Conservation (phyloP, 352 stramenopile species). For the Globisporangium okanoganense region DNA sequence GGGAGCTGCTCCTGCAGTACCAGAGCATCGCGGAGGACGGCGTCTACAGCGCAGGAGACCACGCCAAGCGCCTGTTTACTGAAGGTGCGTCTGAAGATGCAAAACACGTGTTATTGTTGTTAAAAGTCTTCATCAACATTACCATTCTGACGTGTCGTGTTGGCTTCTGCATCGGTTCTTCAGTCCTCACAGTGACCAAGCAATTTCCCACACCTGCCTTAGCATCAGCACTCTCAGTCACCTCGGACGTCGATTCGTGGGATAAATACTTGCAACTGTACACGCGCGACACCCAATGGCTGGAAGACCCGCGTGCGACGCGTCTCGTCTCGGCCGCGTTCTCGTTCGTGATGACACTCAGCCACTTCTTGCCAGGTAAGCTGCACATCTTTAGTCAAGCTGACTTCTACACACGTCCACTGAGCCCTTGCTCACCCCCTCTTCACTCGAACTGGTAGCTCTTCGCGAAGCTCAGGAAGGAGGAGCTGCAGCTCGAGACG, state of each 20-base stretch:
- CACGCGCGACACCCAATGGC: conserved; percentile 22
- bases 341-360: conserved; percentile 68
- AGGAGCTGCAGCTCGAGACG: conserved; percentile 13
- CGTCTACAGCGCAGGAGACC: conserved; percentile 27
- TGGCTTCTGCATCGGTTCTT: not conserved
- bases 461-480: not conserved
- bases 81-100: conserved; percentile 22
- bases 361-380: conserved; percentile 33
- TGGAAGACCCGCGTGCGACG: conserved; percentile 29
- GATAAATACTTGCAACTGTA: conserved; percentile 42
- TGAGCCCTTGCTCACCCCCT: not conserved
- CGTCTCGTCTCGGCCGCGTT: conserved; percentile 63
- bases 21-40: conserved; percentile 39
- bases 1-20: conserved; percentile 35
- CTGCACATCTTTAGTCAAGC: not conserved
- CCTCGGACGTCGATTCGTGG: conserved; percentile 28
- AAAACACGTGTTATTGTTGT: not conserved
- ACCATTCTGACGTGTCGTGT: not conserved
- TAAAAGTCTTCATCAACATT: not conserved
- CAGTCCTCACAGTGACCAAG: conserved; percentile 6
- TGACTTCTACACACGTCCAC: not conserved
- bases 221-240: not conserved
- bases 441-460: not conserved
- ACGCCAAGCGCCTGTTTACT: conserved; percentile 40
- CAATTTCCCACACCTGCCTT: not conserved